Conservation (phyloP, 2,329 filamentous ascomycete genomes). For the Sphaerulina musiva region DNA sequence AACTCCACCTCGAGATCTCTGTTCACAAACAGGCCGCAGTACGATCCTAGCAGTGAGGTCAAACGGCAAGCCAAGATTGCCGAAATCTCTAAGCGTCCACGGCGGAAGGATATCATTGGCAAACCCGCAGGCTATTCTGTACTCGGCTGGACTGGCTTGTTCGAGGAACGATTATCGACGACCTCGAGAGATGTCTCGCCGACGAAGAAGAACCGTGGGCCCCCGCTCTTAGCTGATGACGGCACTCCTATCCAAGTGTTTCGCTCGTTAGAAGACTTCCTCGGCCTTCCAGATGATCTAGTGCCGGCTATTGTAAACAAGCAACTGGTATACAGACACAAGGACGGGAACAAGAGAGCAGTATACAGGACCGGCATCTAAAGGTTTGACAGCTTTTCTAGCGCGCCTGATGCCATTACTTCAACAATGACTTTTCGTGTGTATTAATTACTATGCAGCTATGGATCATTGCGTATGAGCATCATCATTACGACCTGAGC, state of each 20-base stretch:
- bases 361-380: slow-evolving; percentile 14
- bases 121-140: slow-evolving; percentile 14
- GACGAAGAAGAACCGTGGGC: neutral
- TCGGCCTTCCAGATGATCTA: slow-evolving; percentile 11
- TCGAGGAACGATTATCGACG: neutral
- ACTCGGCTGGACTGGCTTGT: neutral
- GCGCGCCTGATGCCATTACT: neutral
- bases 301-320: slow-evolving; percentile 9
- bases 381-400: neutral
- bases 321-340: slow-evolving; percentile 11
- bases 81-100: slow-evolving; percentile 41
- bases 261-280: slow-evolving; percentile 13
- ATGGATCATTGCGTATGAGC: no score
- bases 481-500: no score
- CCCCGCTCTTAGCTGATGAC: neutral
- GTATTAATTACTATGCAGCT: no score
- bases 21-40: slow-evolving; percentile 24
- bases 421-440: no score
- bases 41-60: slow-evolving; percentile 13
- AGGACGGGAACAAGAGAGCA: slow-evolving; percentile 1
- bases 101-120: slow-evolving; percentile 33
- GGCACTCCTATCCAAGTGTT: slow-evolving; percentile 4
- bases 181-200: neutral
- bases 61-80: slow-evolving; percentile 52
- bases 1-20: slow-evolving; percentile 8